These are phyloP conservation scores for Groenewaldozyma tartarivorans DNA, from an alignment of 805 yeast species.

Conservation along the genomic window DNA sequence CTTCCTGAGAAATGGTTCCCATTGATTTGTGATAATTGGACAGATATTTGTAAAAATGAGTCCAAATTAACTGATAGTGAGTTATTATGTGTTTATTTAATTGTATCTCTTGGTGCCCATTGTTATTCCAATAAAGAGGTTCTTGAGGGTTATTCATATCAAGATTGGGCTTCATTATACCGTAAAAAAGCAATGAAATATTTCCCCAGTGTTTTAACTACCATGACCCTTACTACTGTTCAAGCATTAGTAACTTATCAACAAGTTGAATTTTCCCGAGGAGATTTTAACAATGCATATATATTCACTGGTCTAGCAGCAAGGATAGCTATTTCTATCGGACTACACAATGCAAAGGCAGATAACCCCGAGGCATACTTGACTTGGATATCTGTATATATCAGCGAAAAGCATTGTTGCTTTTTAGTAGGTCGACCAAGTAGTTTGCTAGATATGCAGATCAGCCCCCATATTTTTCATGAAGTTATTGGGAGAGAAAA, in stretches of 20 bases:
- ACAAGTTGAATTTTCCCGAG: background rate
- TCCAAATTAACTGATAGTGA: background rate
- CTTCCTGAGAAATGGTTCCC: slow-evolving; percentile 5
- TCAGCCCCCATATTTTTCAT: background rate
- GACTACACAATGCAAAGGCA: slow-evolving; percentile 5
- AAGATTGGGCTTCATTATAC: slow-evolving; percentile 4
- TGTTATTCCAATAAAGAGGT: background rate
- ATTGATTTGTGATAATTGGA: slow-evolving; percentile 1
- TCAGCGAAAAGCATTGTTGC: slow-evolving; percentile 6
- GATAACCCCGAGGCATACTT: slow-evolving; percentile 4
- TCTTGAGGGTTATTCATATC: background rate
- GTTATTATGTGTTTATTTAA: slow-evolving; percentile 3
- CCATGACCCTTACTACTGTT: background rate
- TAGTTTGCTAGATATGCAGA: slow-evolving; percentile 3
- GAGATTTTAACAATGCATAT: slow-evolving; percentile 1
- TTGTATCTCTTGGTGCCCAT: slow-evolving; percentile 3
- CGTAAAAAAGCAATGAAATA: background rate
- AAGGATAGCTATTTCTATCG: slow-evolving; percentile 7
- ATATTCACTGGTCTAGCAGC: slow-evolving; percentile 4
- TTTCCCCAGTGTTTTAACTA: slow-evolving; percentile 1
- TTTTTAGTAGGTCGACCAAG: slow-evolving; percentile 7
- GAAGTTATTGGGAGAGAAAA: background rate
- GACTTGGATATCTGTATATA: slow-evolving; percentile 4
- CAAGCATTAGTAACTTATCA: slow-evolving; percentile 1
- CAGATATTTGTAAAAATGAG: background rate